Conservation (phyloP, 2,329 filamentous ascomycete species). For the Botrytis byssoidea region DNA sequence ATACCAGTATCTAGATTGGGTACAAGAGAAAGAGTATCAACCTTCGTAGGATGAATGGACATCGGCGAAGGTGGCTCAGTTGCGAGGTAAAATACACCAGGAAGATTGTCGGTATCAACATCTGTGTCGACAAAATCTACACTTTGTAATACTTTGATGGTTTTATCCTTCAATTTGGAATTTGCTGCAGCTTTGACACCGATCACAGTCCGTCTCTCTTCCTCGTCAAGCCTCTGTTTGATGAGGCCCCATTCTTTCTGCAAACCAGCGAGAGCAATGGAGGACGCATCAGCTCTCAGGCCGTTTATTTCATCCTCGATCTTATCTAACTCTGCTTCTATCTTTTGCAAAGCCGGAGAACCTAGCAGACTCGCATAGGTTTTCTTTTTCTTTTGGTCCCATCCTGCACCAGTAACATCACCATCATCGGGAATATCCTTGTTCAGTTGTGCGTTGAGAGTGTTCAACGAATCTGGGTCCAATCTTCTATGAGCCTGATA, state of each 20-base stretch:
- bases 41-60: background rate
- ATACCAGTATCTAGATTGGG: conserved; percentile 3
- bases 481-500: conserved; percentile 3
- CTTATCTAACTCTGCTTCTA: background rate
- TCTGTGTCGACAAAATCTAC: background rate
- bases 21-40: background rate
- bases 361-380: background rate
- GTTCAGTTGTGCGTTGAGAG: conserved; percentile 9
- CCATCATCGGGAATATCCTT: conserved; percentile 1
- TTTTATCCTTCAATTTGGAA: background rate
- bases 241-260: background rate
- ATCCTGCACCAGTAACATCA: background rate
- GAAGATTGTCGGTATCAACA: conserved; percentile 17
- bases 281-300: background rate
- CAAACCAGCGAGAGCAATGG: background rate
- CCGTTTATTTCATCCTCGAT: background rate
- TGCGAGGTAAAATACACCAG: conserved; percentile 11
- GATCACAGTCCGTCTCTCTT: background rate
- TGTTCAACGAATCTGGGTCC: background rate
- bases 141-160: conserved; percentile 7
- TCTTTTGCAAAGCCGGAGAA: background rate
- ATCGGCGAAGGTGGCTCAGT: conserved; percentile 5
- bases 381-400: background rate
- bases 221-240: background rate
- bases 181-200: background rate